Base-by-base conservation (phyloP, 805 yeast species). In the Wickerhamomyces rabaulensis region DNA sequence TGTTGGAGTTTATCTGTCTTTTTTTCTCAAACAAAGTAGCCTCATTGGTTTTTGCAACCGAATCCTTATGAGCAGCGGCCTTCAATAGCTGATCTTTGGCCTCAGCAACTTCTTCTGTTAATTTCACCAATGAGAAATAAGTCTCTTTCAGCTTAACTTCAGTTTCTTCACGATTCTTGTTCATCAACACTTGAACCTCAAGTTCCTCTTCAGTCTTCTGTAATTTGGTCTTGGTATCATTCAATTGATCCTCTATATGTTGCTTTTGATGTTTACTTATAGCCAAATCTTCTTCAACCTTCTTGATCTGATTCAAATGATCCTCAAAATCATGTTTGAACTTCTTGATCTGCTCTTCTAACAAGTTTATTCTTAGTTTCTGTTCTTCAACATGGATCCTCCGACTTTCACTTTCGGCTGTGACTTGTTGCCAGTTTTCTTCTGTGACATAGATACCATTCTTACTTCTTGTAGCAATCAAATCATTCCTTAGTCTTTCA, bases 381-480 rank as follows among this genome's bases (percentile, higher is more conserved):
- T 76, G 78, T 47, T 79, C 84, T 25, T 70, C 79, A 13, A 74
- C 68, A 45, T 71, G 64, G 6, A 76, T 69, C 20, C 70, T 66
- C 35, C 78, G 67, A 55, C 81, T 76, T 56, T 77, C 82, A 54
- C 58, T 58, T 26, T 58, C 61, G 57, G 71, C 58, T 67, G 78
- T 39, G 65, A 75, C 43, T 61, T 67, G 47, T 55, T 65, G 65
- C 65, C 78, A 79, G 51, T 75, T 75, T 22, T 70, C 75, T 22
- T 69, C 69, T 23, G 86, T 75, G 51, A 87, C 64, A 56, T 76
- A 83, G 16, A 87, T 77, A 6, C 91, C 90, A 54, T 79, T 82
- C 54, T 81, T 83, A 40, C 69, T 70, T 46, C 89, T 68, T 0
- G 88, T 73, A 1, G 90, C 84, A 27, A 67, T 62, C 41, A 87